Conservation (phyloP, 768 basidiomycete species). For the Rhodotorula taiwanensis region DNA sequence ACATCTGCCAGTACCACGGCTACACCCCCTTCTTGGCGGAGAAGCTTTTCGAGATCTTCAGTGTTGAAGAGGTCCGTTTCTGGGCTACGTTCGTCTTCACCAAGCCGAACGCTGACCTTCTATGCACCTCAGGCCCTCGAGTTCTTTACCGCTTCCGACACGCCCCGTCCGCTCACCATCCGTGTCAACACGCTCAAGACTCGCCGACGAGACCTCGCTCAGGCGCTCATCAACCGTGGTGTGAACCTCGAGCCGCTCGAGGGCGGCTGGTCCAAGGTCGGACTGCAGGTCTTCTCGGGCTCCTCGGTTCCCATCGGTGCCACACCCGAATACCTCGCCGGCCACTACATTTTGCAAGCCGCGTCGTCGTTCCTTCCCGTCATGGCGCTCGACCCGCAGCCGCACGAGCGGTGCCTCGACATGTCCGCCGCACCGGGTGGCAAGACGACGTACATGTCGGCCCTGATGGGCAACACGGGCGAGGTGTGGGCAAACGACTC, state of each 20-base stretch:
- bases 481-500: conserved; percentile 94
- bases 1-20: conserved; percentile 92
- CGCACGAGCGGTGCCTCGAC: conserved; percentile 86
- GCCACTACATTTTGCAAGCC: conserved; percentile 99
- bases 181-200: conserved; percentile 94
- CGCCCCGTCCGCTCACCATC: conserved; percentile 91
- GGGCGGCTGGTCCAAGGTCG: conserved; percentile 98
- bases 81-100: neutral
- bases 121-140: conserved; percentile 66
- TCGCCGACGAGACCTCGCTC: conserved; percentile 85
- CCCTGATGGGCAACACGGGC: conserved; percentile 95
- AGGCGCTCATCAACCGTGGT: conserved; percentile 85
- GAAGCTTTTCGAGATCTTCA: conserved; percentile 88
- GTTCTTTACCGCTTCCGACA: conserved; percentile 96
- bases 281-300: conserved; percentile 90
- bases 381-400: conserved; percentile 86
- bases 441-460: conserved; percentile 96
- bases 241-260: conserved; percentile 90
- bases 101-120: conserved; percentile 5
- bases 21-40: conserved; percentile 93
- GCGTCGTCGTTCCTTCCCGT: conserved; percentile 99
- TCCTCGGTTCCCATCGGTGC: conserved; percentile 82
- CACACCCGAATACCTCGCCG: conserved; percentile 96
- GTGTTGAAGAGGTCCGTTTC: conserved; percentile 70
- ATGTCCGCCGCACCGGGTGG: conserved; percentile 99